Conservation (phyloP, 768 basidiomycete genomes). For the Termitomyces sp. region DNA sequence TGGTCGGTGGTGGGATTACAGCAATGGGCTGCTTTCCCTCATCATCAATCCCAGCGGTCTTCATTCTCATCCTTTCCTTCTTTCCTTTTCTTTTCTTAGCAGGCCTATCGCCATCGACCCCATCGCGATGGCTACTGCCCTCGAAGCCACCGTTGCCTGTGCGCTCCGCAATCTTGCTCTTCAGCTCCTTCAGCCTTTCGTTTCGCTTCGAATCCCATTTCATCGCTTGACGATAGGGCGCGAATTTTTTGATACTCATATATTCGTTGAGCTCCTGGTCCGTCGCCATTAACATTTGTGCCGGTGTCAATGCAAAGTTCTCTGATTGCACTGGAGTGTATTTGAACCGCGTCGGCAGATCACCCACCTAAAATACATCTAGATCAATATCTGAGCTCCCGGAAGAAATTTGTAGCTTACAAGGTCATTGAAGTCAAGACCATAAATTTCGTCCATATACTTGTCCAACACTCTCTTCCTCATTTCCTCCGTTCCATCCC, state of each 20-base stretch:
- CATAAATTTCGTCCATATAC: constrained; percentile 91
- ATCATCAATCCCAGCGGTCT: constrained; percentile 27
- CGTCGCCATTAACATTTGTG: constrained; percentile 87
- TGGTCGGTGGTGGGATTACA: constrained; percentile 2
- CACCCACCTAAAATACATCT: constrained; percentile 62
- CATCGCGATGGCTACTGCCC: constrained; percentile 20
- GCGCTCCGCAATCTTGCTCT: constrained; percentile 54
- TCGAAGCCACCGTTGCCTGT: constrained; percentile 19
- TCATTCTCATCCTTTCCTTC: constrained; percentile 63
- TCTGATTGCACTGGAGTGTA: constrained; percentile 72
- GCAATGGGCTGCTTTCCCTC: constrained; percentile 11
- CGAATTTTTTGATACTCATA: constrained; percentile 85
- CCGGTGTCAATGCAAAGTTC: constrained; percentile 69
- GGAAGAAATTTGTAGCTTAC: constrained; percentile 42
- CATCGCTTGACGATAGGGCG: constrained; percentile 75
- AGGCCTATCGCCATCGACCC: constrained; percentile 23
- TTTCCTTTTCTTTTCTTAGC: constrained; percentile 67
- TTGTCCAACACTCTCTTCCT: constrained; percentile 78
- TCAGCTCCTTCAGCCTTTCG: constrained; percentile 72
- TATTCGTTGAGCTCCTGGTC: constrained; percentile 93
- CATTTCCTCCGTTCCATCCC: constrained; percentile 91
- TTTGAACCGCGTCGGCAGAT: constrained; percentile 89
- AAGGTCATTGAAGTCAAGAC: constrained; percentile 93
- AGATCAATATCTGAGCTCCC: constrained; percentile 7
- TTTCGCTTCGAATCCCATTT: constrained; percentile 64